Conservation (phyloP, 2,329 filamentous ascomycete genomes). For the Pleomassaria siparia region DNA sequence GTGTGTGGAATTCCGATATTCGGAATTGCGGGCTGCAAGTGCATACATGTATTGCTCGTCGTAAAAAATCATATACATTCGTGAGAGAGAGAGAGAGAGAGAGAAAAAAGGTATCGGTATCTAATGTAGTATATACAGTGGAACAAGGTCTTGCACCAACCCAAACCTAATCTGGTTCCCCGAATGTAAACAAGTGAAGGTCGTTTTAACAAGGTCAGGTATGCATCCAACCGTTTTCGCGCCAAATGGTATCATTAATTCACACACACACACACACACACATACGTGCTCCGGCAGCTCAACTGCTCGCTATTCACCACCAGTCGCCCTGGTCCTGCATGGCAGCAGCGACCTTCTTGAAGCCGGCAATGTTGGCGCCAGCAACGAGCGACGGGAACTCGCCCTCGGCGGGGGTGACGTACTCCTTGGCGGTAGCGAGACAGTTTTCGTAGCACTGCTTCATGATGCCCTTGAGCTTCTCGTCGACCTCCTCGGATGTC, state of each 20-base stretch:
- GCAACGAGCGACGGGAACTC: conserved; percentile 89
- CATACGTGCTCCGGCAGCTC: no score
- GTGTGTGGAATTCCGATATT: no score
- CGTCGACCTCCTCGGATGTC: conserved; percentile 87
- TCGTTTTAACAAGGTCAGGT: neutral
- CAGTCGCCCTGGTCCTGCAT: conserved; percentile 98
- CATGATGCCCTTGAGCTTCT: conserved; percentile 92
- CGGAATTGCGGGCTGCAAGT: no score
- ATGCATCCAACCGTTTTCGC: conserved; percentile 2
- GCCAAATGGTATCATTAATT: conserved; percentile 27
- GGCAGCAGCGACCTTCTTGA: conserved; percentile 90
- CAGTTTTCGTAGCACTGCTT: conserved; percentile 89
- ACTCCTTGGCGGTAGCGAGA: conserved; percentile 85
- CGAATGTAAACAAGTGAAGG: conserved; percentile 1
- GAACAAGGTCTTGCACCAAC: neutral
- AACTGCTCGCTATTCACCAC: conserved; percentile 53
- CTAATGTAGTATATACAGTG: conserved; percentile 10
- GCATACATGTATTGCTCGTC: no score
- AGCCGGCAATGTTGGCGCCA: conserved; percentile 95
- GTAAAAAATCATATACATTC: no score
- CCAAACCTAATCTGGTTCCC: neutral
- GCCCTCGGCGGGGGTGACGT: conserved; percentile 74
- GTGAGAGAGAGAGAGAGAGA: no score
- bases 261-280: conserved; percentile 10
- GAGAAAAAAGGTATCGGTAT: conserved; percentile 4